Evolutionary conservation across 768 basidiomycete genomes (phyloP).

Genomic region (Lentinus brumalis): DNA sequence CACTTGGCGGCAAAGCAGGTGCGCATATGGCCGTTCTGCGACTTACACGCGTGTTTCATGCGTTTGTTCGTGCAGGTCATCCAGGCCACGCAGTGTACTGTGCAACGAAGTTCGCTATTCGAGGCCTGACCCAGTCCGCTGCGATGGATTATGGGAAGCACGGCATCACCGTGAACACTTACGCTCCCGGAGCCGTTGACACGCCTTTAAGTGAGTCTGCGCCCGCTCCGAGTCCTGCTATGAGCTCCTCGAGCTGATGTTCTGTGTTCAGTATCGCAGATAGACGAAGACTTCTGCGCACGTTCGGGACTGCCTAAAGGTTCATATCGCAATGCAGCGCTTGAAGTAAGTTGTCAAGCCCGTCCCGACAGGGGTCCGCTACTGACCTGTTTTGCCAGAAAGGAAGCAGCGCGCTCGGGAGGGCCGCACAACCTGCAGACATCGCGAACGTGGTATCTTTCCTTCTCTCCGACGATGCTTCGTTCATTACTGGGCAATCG

Average conservation of each 20-base stretch:
- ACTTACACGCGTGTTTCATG: too few species aligned
- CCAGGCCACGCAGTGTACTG: conserved; percentile 25
- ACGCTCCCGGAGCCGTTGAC: conserved; percentile 31
- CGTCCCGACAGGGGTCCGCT: conserved; percentile 8
- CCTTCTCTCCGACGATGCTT: conserved; percentile 31
- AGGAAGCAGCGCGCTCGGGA: conserved; percentile 19
- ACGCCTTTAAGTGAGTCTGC: conserved; percentile 24
- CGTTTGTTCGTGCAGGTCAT: neutral
- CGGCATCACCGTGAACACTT: conserved; percentile 33
- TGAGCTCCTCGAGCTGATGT: conserved; percentile 5
- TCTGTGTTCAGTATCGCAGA: neutral
- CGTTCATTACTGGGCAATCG: conserved; percentile 30
- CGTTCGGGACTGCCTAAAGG: neutral
- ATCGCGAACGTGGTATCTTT: conserved; percentile 34
- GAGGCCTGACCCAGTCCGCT: conserved; percentile 31
- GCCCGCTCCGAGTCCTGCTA: neutral
- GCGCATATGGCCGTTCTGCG: neutral
- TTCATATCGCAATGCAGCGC: neutral
- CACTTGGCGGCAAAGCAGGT: conserved; percentile 27
- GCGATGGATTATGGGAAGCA: conserved; percentile 28
- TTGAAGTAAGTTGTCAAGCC: neutral
- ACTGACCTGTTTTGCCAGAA: neutral
- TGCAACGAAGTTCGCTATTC: conserved; percentile 32
- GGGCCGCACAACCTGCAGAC: conserved; percentile 32
- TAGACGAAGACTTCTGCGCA: neutral